phyloP scores from a whole-genome alignment of 1,284 basidiomycete genomes.

The Entoloma clypeatum region DNA sequence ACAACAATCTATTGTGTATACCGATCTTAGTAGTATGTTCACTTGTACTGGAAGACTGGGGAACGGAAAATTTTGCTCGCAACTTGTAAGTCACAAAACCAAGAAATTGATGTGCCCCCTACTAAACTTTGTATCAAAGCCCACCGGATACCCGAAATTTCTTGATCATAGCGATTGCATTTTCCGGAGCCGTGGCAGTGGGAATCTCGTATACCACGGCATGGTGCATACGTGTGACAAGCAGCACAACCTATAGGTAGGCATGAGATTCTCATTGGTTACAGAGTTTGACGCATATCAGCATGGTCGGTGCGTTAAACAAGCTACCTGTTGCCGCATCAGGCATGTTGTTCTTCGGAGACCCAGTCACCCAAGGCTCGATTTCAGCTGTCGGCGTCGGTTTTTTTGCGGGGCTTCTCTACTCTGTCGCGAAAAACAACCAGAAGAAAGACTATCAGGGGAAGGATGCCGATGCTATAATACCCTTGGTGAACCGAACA shows the following conservation, averaged over 20 bases:
- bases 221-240: slow-evolving; percentile 96
- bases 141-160: slow-evolving; percentile 79
- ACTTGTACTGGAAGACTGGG: slow-evolving; percentile 90
- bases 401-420: slow-evolving; percentile 88
- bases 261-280: slow-evolving; percentile 16
- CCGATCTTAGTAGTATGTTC: slow-evolving; percentile 86
- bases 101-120: neutral
- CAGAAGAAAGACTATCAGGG: slow-evolving; percentile 67
- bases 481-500: slow-evolving; percentile 57
- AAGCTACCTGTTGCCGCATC: slow-evolving; percentile 97
- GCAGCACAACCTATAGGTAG: slow-evolving; percentile 94
- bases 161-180: slow-evolving; percentile 85
- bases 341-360: slow-evolving; percentile 95
- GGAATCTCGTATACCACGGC: slow-evolving; percentile 98
- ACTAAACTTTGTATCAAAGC: slow-evolving; percentile 52
- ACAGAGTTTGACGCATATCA: slow-evolving; percentile 29
- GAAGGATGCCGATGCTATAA: slow-evolving; percentile 44
- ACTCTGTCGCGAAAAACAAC: slow-evolving; percentile 88
- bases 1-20: slow-evolving; percentile 96
- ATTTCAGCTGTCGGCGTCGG: slow-evolving; percentile 87
- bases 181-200: slow-evolving; percentile 96
- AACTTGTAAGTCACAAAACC: slow-evolving; percentile 74
- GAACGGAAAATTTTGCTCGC: slow-evolving; percentile 65
- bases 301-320: slow-evolving; percentile 98
- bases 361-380: slow-evolving; percentile 82